Conservation (phyloP, 140 eudicot species). For the Ambrosia hybrid region DNA sequence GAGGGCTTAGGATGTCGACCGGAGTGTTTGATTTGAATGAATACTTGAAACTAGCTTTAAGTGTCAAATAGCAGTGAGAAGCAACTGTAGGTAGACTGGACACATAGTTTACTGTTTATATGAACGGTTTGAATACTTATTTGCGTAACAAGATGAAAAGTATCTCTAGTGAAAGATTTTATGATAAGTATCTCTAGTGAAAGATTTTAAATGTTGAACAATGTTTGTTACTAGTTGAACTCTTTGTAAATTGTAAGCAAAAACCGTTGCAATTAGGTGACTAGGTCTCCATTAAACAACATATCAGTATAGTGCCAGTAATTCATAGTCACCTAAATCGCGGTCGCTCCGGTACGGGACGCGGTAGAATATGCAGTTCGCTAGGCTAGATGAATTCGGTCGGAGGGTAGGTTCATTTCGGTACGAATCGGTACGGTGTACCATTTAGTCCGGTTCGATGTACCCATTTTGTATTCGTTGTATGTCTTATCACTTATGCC, state of each 20-base stretch:
- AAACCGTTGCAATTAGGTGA: not conserved
- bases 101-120: not conserved
- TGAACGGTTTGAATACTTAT: not conserved
- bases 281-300: not conserved
- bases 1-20: too few species aligned
- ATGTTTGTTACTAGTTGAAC: not conserved
- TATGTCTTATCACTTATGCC: too few species aligned
- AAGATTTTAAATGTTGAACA: not conserved
- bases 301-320: not conserved
- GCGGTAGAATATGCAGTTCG: too few species aligned
- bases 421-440: too few species aligned
- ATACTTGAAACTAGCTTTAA: not conserved
- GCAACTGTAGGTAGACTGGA: slow-evolving; percentile 14
- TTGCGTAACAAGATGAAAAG: not conserved
- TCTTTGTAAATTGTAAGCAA: not conserved
- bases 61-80: not conserved
- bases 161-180: not conserved
- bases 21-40: slow-evolving; percentile 7
- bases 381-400: too few species aligned
- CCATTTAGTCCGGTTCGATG: too few species aligned
- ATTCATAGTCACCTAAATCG: too few species aligned
- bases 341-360: too few species aligned
- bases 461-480: too few species aligned
- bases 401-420: too few species aligned
- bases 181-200: too few species aligned